Evolutionary conservation across 2,329 filamentous ascomycete species (phyloP), one percentile per base, ranked within the genome.

Genomic region (Paraphoma sp.): DNA sequence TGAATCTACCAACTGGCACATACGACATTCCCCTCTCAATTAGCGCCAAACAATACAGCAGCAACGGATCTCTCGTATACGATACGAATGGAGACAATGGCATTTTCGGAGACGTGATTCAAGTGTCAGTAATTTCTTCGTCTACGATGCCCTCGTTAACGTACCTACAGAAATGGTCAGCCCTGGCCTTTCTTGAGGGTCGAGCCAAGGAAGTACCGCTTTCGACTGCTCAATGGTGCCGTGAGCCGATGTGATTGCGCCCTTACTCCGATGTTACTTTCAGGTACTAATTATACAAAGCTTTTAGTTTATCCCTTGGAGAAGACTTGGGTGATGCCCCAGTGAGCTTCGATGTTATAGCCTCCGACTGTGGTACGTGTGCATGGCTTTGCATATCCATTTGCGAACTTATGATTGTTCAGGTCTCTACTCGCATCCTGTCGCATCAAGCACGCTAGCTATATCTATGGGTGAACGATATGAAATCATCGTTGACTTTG

Each of bases 121-220:
- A 86, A 44, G 84, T 86, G 62, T 63, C 54, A 30, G 61, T n/a
- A 10, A 14, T 47, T 2, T 10, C n/a, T 6, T n/a, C 6, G 28
- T 14, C 14, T 14, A 17, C 3, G 1, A 33, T 5, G 3, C 8
- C 16, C 4, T 28, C 11, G 12, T 28, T 14, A 40, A n/a, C 41
- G 1, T 33, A 7, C n/a, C 2, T 17, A 30, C 45, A 67, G 66
- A 3, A 87, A 87, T 62, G 82, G 82, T 1, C 81, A 84, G 58
- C 85, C 85, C 2, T 87, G 85, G 84, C 85, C 85, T 3, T 86
- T 79, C 57, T 57, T 86, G 3, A 76, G 80, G 11, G 84, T 86
- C 6, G 81, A 87, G 68, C 84, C 83, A 4, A 79, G 84, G 62
- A 86, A 86, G 67, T 87, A 87, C 70, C 82, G 84, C 17, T 81